phyloP scores from a whole-genome alignment of 2,329 filamentous ascomycete genomes.

The Aspergillus quadrilineatus region DNA sequence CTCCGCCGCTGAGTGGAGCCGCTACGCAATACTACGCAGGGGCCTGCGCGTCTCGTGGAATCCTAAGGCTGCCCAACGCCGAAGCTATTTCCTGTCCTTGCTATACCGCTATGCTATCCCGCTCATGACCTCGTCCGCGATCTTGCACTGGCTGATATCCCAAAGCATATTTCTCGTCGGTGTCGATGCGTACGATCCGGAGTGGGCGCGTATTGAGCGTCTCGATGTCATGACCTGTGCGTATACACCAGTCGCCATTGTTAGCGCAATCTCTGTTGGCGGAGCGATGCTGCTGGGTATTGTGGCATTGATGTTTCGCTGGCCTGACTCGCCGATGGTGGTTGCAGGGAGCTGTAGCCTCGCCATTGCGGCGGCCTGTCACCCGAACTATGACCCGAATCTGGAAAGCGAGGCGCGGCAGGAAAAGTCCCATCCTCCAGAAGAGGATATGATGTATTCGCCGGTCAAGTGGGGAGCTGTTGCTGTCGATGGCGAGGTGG shows the following conservation, averaged over 20 bases:
- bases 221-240: constrained; percentile 10
- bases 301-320: constrained; percentile 15
- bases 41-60: constrained; percentile 38
- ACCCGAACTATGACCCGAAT: constrained; percentile 16
- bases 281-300: constrained; percentile 16
- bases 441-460: not conserved
- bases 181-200: constrained; percentile 18
- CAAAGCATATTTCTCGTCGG: constrained; percentile 44
- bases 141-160: constrained; percentile 40
- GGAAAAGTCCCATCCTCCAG: not conserved
- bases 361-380: too few relatives aligned
- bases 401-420: not conserved
- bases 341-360: constrained; percentile 31
- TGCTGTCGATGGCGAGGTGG: not conserved
- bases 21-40: constrained; percentile 34
- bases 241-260: constrained; percentile 11
- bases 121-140: constrained; percentile 29
- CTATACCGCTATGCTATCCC: constrained; percentile 35
- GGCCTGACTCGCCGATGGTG: constrained; percentile 24
- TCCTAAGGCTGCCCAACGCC: constrained; percentile 37
- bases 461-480: not conserved
- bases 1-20: constrained; percentile 49
- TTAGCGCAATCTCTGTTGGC: constrained; percentile 16
- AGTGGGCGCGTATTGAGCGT: not conserved
- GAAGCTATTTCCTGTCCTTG: constrained; percentile 36